Evolutionary conservation across 1,284 basidiomycete species (phyloP), one percentile per base, ranked within the genome.

Genomic region (Psilocybe mexicana): DNA sequence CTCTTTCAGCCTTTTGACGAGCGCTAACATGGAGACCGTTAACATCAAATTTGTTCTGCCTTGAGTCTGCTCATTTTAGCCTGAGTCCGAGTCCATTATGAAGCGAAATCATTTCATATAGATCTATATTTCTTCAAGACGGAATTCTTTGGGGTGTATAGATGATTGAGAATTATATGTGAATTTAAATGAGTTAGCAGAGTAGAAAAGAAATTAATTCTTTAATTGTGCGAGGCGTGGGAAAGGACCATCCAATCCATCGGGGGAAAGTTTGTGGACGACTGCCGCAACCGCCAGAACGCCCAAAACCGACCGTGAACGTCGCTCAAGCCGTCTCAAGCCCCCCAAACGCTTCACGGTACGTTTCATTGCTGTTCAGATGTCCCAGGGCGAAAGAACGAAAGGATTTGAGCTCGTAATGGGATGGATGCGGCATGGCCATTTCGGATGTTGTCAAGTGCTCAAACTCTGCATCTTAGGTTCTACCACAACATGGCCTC

Each of bases 401-500:
- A 65, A 56, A 53, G 59, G 58, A 71, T 67, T 70, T 36, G 65
- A 62, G 64, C 60, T 58, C 57, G 45, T 71, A 72, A 58, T 62
- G 66, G 69, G 76, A 62, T 79, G 76, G 77, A 79, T 78, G 75
- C 68, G 52, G 36, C 57, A 30, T 40, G 43, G 48, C 51, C 52
- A 55, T 60, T 62, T 67, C 63, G 67, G 73, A 73, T 75, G 72
- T 63, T 68, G 63, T 65, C 52, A 30, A 61, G 46, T 48, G 47
- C 52, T 59, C 54, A 49, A 49, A 33, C 36, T 58, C 44, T 54
- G 50, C 56, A 28, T 60, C 63, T 59, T 60, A 72, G 72, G 70
- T 76, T 70, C 60, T 68, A 64, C 65, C 64, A 60, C 67, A 77
- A 71, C 60, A 80, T 80, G 79, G 75, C 90, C 69, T 91, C 92